A percentile compares a stretch with the other conserved stretches of the same genome.
Conservation (phyloP, 2,329 filamentous ascomycete genomes). For the Ophiosphaerella narmari region DNA sequence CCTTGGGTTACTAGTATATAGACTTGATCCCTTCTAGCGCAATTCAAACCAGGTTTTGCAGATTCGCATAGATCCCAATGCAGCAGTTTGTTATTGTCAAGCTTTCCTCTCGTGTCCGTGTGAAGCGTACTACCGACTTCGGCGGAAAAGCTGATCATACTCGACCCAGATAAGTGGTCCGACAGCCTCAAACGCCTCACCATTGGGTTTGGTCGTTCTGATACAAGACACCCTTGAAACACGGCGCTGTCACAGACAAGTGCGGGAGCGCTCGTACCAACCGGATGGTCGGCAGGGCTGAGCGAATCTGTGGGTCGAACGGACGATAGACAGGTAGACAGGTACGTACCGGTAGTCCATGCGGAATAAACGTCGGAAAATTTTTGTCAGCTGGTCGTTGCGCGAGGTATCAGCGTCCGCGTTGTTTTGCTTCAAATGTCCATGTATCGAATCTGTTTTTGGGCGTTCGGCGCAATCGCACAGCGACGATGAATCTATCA, state of each 20-base stretch:
- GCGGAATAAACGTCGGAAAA: background rate
- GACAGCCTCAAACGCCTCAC: constrained; percentile 15
- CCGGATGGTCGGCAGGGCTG: constrained; percentile 9
- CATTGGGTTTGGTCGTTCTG: constrained; percentile 16
- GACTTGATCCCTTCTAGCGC: constrained; percentile 16
- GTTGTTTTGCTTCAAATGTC: too few species aligned
- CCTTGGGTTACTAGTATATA: background rate
- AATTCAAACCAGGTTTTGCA: constrained; percentile 18
- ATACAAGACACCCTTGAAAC: constrained; percentile 31
- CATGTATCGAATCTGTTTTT: too few species aligned
- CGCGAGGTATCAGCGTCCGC: too few species aligned
- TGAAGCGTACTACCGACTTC: background rate
- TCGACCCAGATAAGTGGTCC: constrained; percentile 2
- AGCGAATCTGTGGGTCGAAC: background rate
- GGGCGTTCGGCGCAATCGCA: too few species aligned
- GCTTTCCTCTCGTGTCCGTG: background rate
- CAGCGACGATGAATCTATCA: too few species aligned
- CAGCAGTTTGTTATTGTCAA: background rate
- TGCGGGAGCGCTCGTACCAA: background rate
- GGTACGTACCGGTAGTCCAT: background rate
- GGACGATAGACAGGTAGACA: background rate
- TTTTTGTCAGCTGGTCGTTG: too few species aligned
- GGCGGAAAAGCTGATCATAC: constrained; percentile 1
- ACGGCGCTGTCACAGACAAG: constrained; percentile 11
- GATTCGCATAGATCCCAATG: background rate